phyloP scores from a whole-genome alignment of 495 filamentous ascomycete genomes.

The Lindgomyces ingoldianus region DNA sequence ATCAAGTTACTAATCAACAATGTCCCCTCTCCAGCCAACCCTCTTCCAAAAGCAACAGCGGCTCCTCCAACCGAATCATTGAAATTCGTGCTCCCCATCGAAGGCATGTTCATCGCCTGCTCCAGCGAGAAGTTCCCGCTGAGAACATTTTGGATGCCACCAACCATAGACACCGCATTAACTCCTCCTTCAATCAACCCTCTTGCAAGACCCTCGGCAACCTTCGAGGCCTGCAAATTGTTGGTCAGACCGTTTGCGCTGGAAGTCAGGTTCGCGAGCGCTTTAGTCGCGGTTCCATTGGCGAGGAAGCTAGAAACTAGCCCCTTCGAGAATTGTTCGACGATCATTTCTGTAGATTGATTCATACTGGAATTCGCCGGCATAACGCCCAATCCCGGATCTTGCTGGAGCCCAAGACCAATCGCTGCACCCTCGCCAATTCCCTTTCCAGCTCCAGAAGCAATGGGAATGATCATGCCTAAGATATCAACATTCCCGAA shows the following conservation, averaged over 20 bases:
- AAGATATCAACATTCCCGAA: slow-evolving; percentile 2
- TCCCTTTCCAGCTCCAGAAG: slow-evolving; percentile 20
- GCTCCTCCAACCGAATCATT: slow-evolving; percentile 18
- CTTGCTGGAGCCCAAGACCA: slow-evolving; percentile 4
- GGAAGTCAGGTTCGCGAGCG: neutral
- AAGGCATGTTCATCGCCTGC: slow-evolving; percentile 11
- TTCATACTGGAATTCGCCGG: neutral
- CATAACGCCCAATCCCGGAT: neutral
- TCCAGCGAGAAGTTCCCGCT: slow-evolving; percentile 9
- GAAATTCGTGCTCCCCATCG: slow-evolving; percentile 3
- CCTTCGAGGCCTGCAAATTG: neutral
- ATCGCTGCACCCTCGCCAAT: slow-evolving; percentile 18
- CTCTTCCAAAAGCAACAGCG: slow-evolving; percentile 14
- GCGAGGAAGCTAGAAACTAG: slow-evolving; percentile 10
- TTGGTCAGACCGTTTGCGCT: neutral
- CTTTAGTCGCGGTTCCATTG: neutral
- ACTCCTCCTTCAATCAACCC: slow-evolving; percentile 19
- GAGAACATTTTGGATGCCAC: slow-evolving; percentile 15
- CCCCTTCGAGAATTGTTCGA: slow-evolving; percentile 6
- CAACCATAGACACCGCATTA: slow-evolving; percentile 1
- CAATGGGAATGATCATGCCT: slow-evolving; percentile 8
- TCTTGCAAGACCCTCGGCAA: slow-evolving; percentile 19
- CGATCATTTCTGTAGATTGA: slow-evolving; percentile 10
- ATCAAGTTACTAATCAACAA: slow-evolving; percentile 12
- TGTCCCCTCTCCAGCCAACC: slow-evolving; percentile 16